A percentile compares a stretch with the other conserved stretches of the same genome.
Evolutionary conservation across 257 asterid species (phyloP).

Genomic region (Solanum pinnatisectum): DNA sequence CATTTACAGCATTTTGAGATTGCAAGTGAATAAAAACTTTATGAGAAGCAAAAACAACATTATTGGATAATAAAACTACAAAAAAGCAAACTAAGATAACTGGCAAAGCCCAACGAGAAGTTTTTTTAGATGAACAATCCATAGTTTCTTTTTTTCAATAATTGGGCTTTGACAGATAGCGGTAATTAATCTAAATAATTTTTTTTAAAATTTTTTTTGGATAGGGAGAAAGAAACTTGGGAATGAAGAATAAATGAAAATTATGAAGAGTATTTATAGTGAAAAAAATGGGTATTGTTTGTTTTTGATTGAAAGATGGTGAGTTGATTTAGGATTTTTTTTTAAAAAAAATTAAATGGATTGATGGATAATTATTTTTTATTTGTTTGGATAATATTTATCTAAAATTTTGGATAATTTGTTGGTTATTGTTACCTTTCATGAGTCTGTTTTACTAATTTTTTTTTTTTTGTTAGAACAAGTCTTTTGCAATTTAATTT

Average conservation of each 20-base stretch:
- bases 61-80: neutral
- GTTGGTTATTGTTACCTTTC: neutral
- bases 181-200: neutral
- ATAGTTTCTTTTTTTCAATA: neutral
- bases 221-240: neutral
- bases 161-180: neutral
- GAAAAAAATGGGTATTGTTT: neutral
- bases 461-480: neutral
- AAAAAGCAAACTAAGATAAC: neutral
- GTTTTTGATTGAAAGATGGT: neutral
- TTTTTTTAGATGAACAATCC: neutral
- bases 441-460: neutral
- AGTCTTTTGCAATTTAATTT: neutral
- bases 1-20: neutral
- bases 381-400: neutral
- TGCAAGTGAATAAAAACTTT: constrained; percentile 5
- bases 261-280: neutral
- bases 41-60: constrained; percentile 24
- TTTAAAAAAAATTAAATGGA: neutral
- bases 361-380: neutral
- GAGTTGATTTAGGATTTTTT: neutral
- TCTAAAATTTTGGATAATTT: neutral
- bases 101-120: neutral
- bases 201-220: neutral
- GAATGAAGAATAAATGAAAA: neutral